Evolutionary conservation across 2,329 filamentous ascomycete genomes (phyloP).

Genomic region (Colletotrichum sp.): DNA sequence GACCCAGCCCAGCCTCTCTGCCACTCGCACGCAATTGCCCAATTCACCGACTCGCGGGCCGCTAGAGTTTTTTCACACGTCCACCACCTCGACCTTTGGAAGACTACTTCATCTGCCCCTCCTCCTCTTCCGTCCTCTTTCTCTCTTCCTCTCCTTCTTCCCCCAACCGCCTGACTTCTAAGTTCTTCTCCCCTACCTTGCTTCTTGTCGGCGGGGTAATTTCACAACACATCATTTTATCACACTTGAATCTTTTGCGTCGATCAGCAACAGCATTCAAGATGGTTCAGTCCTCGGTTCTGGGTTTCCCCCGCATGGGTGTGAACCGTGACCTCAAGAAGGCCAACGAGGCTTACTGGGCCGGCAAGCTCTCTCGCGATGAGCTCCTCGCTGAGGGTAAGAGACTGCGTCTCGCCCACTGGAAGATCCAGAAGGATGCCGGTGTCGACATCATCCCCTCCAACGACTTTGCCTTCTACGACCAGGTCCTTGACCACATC

Average conservation of each 20-base stretch:
- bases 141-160: background rate
- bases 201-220: constrained; percentile 17
- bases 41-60: constrained; percentile 17
- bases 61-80: constrained; percentile 13
- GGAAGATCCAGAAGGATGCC: constrained; percentile 99
- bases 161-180: constrained; percentile 6
- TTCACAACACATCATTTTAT: background rate
- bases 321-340: constrained; percentile 99
- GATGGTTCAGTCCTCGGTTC: constrained; percentile 76
- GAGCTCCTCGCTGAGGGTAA: constrained; percentile 95
- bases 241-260: constrained; percentile 11
- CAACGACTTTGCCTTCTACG: constrained; percentile 99
- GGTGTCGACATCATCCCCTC: constrained; percentile 97
- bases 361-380: constrained; percentile 88
- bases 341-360: constrained; percentile 98
- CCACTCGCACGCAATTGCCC: constrained; percentile 19
- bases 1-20: constrained; percentile 15
- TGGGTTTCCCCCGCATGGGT: constrained; percentile 99
- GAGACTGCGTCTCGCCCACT: constrained; percentile 94
- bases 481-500: constrained; percentile 97
- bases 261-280: constrained; percentile 40
- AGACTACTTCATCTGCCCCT: constrained; percentile 18
- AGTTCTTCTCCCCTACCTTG: constrained; percentile 4
- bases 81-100: background rate
- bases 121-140: background rate